Evolutionary conservation across 1,284 basidiomycete genomes (phyloP).

Genomic region (Uromyces viciae-fabae): DNA sequence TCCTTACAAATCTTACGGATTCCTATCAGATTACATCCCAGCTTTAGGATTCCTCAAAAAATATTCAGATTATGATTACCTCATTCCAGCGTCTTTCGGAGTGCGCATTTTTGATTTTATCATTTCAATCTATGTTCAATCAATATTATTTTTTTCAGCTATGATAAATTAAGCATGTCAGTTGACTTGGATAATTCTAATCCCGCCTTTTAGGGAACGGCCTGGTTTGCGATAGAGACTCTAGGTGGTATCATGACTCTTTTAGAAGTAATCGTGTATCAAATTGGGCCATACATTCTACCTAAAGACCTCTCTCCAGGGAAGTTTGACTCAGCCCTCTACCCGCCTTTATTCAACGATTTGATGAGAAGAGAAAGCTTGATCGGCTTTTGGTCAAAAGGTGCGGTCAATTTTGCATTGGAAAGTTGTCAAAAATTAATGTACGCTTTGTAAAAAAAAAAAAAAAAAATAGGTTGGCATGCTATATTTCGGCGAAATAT

Average conservation of each 20-base stretch:
- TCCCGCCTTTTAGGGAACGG: constrained; percentile 26
- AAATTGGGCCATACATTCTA: constrained; percentile 19
- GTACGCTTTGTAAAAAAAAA: background rate
- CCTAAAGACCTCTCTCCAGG: constrained; percentile 37
- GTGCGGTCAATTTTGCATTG: background rate
- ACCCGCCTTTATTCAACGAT: constrained; percentile 43
- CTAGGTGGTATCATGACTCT: constrained; percentile 24
- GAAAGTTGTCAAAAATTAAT: background rate
- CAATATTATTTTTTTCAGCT: too few species aligned
- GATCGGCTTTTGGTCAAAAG: constrained; percentile 38
- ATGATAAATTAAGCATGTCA: too few species aligned
- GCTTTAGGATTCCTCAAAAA: constrained; percentile 7
- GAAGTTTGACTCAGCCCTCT: constrained; percentile 28
- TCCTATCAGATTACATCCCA: background rate
- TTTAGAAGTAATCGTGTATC: constrained; percentile 26
- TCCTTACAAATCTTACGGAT: constrained; percentile 3
- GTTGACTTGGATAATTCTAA: too few species aligned
- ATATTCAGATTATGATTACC: background rate
- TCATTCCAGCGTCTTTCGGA: constrained; percentile 1
- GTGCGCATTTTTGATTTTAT: background rate
- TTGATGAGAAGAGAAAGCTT: constrained; percentile 13
- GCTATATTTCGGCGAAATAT: constrained; percentile 40
- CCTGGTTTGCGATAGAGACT: constrained; percentile 24
- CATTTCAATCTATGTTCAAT: too few species aligned
- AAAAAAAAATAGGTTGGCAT: constrained; percentile 37